Conservation (phyloP, 73 alveolate species). For the Diophrys appendiculata region DNA sequence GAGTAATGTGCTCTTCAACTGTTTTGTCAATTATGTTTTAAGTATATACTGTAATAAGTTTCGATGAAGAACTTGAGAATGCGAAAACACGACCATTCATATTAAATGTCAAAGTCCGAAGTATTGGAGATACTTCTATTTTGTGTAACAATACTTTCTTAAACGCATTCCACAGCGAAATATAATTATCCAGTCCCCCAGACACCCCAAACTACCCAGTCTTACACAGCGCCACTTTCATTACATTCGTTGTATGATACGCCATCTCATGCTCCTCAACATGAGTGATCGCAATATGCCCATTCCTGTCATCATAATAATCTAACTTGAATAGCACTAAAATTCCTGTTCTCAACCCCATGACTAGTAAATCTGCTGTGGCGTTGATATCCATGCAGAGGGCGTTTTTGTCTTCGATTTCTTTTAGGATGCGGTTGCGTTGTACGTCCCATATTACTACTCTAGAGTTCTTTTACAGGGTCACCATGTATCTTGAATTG, state of each 20-base stretch:
- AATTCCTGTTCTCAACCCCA: conserved; percentile 48
- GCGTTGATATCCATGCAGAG: conserved; percentile 48
- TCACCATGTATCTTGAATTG: neutral
- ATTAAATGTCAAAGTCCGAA: conserved; percentile 15
- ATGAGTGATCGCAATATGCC: neutral
- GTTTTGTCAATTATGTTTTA: conserved; percentile 28
- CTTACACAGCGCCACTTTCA: conserved; percentile 21
- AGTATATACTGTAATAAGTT: conserved; percentile 19
- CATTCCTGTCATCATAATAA: conserved; percentile 16
- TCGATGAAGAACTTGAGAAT: conserved; percentile 12
- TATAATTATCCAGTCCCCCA: conserved; percentile 54
- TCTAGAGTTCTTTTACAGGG: conserved; percentile 24
- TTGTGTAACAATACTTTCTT: conserved; percentile 24
- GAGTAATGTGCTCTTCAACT: neutral
- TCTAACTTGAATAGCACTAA: conserved; percentile 46
- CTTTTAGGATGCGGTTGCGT: conserved; percentile 31
- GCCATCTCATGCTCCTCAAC: conserved; percentile 10
- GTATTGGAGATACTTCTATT: conserved; percentile 11
- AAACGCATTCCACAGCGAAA: conserved; percentile 43
- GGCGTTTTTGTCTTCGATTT: conserved; percentile 57
- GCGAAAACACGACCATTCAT: conserved; percentile 49
- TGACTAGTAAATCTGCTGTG: conserved; percentile 23
- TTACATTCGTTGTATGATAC: conserved; percentile 37
- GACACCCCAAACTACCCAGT: conserved; percentile 48
- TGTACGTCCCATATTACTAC: conserved; percentile 39